Percentiles rank a stretch among this genome's conserved stretches.
phyloP scores from a whole-genome alignment of 2,329 filamentous ascomycete genomes.

The Zymoseptoria pseudotritici region DNA sequence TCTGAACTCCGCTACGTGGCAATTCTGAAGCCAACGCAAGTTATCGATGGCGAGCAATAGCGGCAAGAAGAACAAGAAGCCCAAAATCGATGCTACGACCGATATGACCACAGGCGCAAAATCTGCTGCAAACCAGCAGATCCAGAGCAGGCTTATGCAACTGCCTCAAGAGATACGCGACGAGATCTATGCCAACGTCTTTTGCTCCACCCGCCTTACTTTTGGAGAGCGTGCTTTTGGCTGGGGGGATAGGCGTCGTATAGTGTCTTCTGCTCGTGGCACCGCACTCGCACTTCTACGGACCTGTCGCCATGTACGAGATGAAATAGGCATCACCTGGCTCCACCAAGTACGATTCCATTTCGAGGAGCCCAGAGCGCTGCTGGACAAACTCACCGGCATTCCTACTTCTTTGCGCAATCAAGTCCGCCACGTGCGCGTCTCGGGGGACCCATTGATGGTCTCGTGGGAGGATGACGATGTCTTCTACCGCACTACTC shows the following conservation, averaged over 20 bases:
- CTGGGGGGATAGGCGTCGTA: constrained; percentile 3
- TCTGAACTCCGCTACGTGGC: no score
- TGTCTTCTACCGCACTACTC: constrained; percentile 6
- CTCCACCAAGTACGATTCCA: constrained; percentile 4
- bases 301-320: constrained; percentile 3
- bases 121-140: neutral
- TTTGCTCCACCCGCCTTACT: constrained; percentile 5
- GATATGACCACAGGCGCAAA: neutral
- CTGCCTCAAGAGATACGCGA: constrained; percentile 14
- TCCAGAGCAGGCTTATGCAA: constrained; percentile 4
- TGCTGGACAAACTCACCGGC: constrained; percentile 6
- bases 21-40: no score
- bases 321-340: constrained; percentile 5
- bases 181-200: constrained; percentile 9
- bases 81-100: neutral
- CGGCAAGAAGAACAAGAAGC: neutral
- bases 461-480: constrained; percentile 6
- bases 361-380: constrained; percentile 4
- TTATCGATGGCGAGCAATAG: neutral
- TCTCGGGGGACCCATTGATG: constrained; percentile 3
- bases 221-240: constrained; percentile 7
- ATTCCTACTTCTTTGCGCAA: neutral
- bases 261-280: constrained; percentile 5
- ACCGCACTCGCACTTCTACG: constrained; percentile 8
- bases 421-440: constrained; percentile 6